phyloP scores from a whole-genome alignment of 176 grass and related monocot genomes.

The Zoysia pacifica region DNA sequence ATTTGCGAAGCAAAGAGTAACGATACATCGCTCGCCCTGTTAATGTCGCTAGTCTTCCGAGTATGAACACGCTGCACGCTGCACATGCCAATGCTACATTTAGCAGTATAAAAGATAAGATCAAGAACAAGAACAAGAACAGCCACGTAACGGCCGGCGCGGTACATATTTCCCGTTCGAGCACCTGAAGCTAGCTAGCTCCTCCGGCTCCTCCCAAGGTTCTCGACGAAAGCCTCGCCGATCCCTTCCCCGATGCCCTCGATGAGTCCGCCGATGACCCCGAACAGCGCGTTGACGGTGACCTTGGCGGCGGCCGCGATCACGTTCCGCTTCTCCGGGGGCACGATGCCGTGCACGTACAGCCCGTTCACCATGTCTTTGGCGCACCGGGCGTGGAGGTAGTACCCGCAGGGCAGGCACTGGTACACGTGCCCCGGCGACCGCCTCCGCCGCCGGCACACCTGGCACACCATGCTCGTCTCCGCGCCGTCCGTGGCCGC shows the following conservation, averaged over 20 bases:
- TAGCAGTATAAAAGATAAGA: too few species aligned
- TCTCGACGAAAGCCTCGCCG: conserved; percentile 54
- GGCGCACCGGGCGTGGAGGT: conserved; percentile 71
- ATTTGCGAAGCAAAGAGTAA: too few species aligned
- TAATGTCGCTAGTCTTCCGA: too few species aligned
- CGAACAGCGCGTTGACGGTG: conserved; percentile 61
- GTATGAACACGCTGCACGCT: too few species aligned
- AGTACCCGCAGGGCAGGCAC: conserved; percentile 74
- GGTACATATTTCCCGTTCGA: background rate
- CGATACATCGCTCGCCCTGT: too few species aligned
- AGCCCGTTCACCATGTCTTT: conserved; percentile 91
- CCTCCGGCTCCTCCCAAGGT: conserved; percentile 44
- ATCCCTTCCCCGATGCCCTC: conserved; percentile 63
- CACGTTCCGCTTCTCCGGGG: conserved; percentile 53
- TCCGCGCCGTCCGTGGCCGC: background rate
- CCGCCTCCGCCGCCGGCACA: conserved; percentile 52
- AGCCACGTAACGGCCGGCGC: too few species aligned
- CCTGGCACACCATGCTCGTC: conserved; percentile 63
- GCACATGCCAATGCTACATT: too few species aligned
- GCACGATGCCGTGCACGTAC: conserved; percentile 63
- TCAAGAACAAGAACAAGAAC: too few species aligned
- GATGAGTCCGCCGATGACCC: conserved; percentile 59
- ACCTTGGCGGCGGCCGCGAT: conserved; percentile 47
- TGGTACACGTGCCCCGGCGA: conserved; percentile 63
- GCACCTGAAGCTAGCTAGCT: conserved; percentile 33